A percentile compares a stretch with the other conserved stretches of the same genome.
phyloP scores from a whole-genome alignment of 2,329 filamentous ascomycete genomes.

The Aspergillus felis region DNA sequence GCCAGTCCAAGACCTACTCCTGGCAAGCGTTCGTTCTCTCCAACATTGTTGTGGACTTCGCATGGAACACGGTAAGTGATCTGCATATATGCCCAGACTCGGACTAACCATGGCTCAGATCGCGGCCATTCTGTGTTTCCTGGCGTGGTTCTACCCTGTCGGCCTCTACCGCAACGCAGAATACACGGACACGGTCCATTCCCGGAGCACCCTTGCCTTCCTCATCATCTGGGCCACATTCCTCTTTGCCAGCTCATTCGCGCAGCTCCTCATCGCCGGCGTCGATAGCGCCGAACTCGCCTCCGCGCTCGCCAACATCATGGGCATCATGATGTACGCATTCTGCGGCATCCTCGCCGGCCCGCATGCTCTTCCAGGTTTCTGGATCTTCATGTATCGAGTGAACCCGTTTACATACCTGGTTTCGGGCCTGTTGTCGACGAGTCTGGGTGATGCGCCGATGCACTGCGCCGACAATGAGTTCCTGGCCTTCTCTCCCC shows the following conservation, averaged over 20 bases:
- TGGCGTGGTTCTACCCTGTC: constrained; percentile 62
- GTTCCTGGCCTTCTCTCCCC: not conserved
- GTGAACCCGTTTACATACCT: constrained; percentile 13
- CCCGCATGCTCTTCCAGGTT: constrained; percentile 3
- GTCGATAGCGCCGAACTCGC: not conserved
- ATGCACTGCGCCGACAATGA: not conserved
- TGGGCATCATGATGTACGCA: constrained; percentile 1
- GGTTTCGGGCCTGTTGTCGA: constrained; percentile 14
- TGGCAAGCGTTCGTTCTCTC: constrained; percentile 67
- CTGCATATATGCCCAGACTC: not conserved
- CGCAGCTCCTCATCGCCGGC: constrained; percentile 63
- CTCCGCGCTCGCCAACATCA: not conserved
- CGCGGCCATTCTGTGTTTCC: constrained; percentile 54
- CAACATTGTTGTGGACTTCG: constrained; percentile 66
- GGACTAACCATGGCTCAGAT: constrained; percentile 32
- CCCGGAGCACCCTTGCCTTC: constrained; percentile 59
- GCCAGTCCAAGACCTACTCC: constrained; percentile 64
- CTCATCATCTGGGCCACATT: constrained; percentile 61
- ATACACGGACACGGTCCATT: constrained; percentile 28
- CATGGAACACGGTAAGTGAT: constrained; percentile 45
- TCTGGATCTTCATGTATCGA: constrained; percentile 1
- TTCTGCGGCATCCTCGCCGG: constrained; percentile 8
- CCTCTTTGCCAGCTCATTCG: constrained; percentile 64
- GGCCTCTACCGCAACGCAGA: constrained; percentile 35
- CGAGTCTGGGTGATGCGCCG: not conserved